These are phyloP conservation scores for Kodamaea sagamina DNA, from an alignment of 805 yeast species.

Conservation along the genomic window DNA sequence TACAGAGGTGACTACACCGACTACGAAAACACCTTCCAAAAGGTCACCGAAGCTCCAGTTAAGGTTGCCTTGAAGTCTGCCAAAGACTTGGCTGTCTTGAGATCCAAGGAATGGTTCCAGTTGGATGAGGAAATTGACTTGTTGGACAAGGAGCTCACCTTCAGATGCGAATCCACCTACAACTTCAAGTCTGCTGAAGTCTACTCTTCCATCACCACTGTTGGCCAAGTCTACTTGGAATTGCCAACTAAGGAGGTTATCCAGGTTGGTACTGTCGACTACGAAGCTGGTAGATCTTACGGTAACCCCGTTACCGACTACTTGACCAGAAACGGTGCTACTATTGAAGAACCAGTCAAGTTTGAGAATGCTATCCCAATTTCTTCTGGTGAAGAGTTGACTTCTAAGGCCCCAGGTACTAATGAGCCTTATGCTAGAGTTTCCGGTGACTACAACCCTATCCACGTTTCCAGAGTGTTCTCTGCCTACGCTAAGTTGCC, in stretches of 20 bases:
- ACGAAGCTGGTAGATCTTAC: constrained; percentile 87
- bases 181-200: constrained; percentile 75
- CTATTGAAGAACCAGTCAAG: constrained; percentile 90
- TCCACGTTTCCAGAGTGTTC: constrained; percentile 94
- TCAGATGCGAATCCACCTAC: constrained; percentile 84
- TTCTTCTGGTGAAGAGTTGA: constrained; percentile 60
- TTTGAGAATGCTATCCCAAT: constrained; percentile 91
- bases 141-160: constrained; percentile 76
- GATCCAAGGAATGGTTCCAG: constrained; percentile 98
- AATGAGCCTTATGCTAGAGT: constrained; percentile 96
- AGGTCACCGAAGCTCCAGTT: constrained; percentile 82
- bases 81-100: constrained; percentile 90
- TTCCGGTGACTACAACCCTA: constrained; percentile 98
- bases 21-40: constrained; percentile 89
- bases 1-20: constrained; percentile 92
- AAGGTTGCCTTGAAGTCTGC: constrained; percentile 70
- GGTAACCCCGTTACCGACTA: constrained; percentile 98
- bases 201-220: constrained; percentile 76
- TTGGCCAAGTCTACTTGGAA: constrained; percentile 84
- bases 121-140: constrained; percentile 69
- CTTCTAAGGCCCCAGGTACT: constrained; percentile 86
- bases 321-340: constrained; percentile 84
- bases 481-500: constrained; percentile 91
- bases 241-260: constrained; percentile 88
- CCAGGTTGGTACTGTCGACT: constrained; percentile 79